phyloP scores from a whole-genome alignment of 768 basidiomycete genomes.

The Hygrocybe punicea region DNA sequence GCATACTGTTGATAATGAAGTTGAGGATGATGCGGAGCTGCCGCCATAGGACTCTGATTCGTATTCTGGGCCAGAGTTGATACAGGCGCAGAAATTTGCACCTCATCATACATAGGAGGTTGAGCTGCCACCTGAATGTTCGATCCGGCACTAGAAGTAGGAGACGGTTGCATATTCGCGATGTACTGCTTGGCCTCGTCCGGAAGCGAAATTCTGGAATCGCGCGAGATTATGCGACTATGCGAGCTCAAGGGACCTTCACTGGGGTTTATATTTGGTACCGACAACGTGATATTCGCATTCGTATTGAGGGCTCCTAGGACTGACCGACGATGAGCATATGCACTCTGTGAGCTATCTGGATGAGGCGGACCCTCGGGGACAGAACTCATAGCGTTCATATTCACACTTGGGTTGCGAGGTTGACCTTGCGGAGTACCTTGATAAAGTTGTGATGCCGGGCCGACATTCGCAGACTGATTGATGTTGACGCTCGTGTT shows the following conservation, averaged over 20 bases:
- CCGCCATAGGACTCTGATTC: too few species aligned
- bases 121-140: background rate
- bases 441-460: background rate
- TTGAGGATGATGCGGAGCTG: background rate
- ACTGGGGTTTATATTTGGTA: background rate
- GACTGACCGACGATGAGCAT: background rate
- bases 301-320: background rate
- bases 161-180: slow-evolving; percentile 63
- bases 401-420: too few species aligned
- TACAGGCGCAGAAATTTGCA: background rate
- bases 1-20: background rate
- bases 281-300: background rate
- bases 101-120: background rate
- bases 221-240: slow-evolving; percentile 41
- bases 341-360: background rate
- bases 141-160: slow-evolving; percentile 48
- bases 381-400: too few species aligned
- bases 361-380: background rate
- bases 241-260: slow-evolving; percentile 12
- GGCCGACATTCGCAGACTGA: background rate
- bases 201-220: slow-evolving; percentile 67
- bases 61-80: too few species aligned
- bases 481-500: background rate
- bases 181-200: slow-evolving; percentile 77
- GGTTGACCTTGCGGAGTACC: too few species aligned